Percentiles rank a stretch among this genome's conserved stretches.
Conservation (phyloP, 1,284 basidiomycete genomes). For the Trametes polyzona region DNA sequence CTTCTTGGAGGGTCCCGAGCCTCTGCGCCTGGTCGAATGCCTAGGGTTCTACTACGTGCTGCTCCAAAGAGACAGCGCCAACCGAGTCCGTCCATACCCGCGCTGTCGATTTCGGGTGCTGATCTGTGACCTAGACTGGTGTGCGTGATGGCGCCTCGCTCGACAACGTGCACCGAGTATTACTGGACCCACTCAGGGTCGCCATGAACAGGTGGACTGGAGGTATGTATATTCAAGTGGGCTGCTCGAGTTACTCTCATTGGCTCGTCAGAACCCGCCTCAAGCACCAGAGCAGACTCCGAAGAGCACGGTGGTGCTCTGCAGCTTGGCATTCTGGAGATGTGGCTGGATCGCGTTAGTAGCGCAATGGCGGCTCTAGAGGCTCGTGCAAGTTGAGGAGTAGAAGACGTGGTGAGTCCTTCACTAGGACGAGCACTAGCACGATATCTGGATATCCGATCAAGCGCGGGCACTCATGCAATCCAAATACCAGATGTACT, state of each 20-base stretch:
- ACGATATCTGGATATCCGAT: background rate
- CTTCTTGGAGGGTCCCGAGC: constrained; percentile 53
- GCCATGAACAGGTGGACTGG: constrained; percentile 33
- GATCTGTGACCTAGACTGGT: constrained; percentile 46
- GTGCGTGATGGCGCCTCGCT: constrained; percentile 47
- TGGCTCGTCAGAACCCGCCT: background rate
- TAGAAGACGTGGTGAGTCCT: background rate
- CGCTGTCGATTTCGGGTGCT: background rate
- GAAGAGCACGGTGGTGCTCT: constrained; percentile 31
- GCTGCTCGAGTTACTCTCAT: background rate
- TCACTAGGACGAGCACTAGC: background rate
- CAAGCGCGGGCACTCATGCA: no score
- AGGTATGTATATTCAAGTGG: constrained; percentile 16
- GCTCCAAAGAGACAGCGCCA: constrained; percentile 48
- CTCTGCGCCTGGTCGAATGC: constrained; percentile 53
- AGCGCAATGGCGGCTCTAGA: background rate
- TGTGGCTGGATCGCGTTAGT: constrained; percentile 47
- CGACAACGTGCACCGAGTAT: constrained; percentile 30
- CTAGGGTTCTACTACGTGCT: constrained; percentile 58
- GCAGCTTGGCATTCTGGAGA: constrained; percentile 46
- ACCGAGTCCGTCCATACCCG: constrained; percentile 42
- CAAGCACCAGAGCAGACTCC: background rate
- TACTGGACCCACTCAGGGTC: constrained; percentile 37
- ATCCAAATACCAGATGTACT: no score
- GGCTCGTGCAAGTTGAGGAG: background rate